phyloP scores from a whole-genome alignment of 371 early-diverging fungal species.

The Nematocida parisii region DNA sequence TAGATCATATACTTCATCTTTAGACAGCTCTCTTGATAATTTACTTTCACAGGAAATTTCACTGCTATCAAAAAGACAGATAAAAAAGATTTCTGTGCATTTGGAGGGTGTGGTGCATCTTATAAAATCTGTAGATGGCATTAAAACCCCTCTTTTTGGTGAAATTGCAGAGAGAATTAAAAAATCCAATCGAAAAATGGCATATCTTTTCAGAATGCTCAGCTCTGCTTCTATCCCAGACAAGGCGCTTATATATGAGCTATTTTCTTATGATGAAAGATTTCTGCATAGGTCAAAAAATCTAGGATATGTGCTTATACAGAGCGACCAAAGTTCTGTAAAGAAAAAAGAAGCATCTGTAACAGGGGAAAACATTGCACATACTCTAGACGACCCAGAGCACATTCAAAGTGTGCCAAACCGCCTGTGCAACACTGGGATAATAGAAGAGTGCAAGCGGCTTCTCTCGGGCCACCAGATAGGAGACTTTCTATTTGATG shows the following conservation, averaged over 20 bases:
- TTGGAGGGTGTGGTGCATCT: slow-evolving; percentile 28
- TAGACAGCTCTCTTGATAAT: background rate
- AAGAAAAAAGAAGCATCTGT: background rate
- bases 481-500: slow-evolving; percentile 55
- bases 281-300: slow-evolving; percentile 24
- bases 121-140: background rate
- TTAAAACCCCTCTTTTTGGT: slow-evolving; percentile 18
- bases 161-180: background rate
- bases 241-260: slow-evolving; percentile 37
- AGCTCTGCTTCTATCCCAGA: background rate
- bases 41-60: slow-evolving; percentile 10
- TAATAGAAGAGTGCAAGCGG: slow-evolving; percentile 54
- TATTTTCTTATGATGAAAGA: slow-evolving; percentile 20
- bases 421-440: slow-evolving; percentile 10
- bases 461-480: slow-evolving; percentile 46
- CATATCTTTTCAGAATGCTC: slow-evolving; percentile 38
- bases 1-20: background rate
- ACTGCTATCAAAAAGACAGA: background rate
- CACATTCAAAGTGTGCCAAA: slow-evolving; percentile 20
- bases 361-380: background rate
- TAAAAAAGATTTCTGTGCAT: background rate
- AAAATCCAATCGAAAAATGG: background rate
- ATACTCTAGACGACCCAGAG: slow-evolving; percentile 56
- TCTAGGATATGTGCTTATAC: slow-evolving; percentile 28
- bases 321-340: slow-evolving; percentile 5